A percentile compares a stretch with the other conserved stretches of the same genome.
Evolutionary conservation across 805 yeast genomes (phyloP).

Genomic region (Saccharomycopsis olivae): DNA sequence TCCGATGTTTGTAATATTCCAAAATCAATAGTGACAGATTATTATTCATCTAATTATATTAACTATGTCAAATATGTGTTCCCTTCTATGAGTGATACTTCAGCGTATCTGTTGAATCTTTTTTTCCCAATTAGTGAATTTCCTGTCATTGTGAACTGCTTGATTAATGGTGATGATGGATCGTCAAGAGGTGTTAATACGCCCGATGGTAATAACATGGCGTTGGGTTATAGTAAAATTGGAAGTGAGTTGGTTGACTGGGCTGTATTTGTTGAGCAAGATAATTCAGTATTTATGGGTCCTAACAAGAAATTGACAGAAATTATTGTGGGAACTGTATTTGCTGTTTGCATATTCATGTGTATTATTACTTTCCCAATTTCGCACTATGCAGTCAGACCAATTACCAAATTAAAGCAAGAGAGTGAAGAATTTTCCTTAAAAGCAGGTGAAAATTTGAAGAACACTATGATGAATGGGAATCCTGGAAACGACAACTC

Average conservation of each 20-base stretch:
- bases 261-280: slow-evolving; percentile 69
- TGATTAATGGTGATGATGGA: slow-evolving; percentile 32
- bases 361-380: slow-evolving; percentile 70
- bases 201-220: slow-evolving; percentile 31
- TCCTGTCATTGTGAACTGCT: slow-evolving; percentile 24
- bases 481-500: background rate
- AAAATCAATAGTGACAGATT: slow-evolving; percentile 11
- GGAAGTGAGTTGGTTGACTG: slow-evolving; percentile 36
- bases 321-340: slow-evolving; percentile 66
- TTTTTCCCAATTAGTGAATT: slow-evolving; percentile 21
- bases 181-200: slow-evolving; percentile 29
- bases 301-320: slow-evolving; percentile 54
- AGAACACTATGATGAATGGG: slow-evolving; percentile 4
- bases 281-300: slow-evolving; percentile 42
- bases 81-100: slow-evolving; percentile 25
- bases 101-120: slow-evolving; percentile 5
- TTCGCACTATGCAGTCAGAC: slow-evolving; percentile 76
- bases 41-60: slow-evolving; percentile 10
- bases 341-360: slow-evolving; percentile 69
- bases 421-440: slow-evolving; percentile 56
- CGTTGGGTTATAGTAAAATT: slow-evolving; percentile 41
- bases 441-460: slow-evolving; percentile 23
- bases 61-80: slow-evolving; percentile 27
- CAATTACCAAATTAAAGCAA: slow-evolving; percentile 65
- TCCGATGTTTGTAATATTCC: slow-evolving; percentile 2